Conservation (phyloP, 257 asterid species). For the Verbascum thapsus region DNA sequence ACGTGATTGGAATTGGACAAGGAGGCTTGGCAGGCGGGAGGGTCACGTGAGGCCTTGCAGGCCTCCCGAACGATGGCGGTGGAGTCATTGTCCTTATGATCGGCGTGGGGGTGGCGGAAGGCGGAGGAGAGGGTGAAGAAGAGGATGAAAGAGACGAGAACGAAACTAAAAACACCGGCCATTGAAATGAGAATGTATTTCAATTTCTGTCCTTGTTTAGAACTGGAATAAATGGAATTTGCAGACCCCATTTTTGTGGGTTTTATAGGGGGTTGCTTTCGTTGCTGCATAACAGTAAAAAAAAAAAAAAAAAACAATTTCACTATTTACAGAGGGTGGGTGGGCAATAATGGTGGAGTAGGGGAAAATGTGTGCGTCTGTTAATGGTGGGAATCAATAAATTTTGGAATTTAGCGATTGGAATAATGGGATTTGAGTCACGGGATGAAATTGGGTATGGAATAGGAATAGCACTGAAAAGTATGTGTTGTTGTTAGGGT, state of each 20-base stretch:
- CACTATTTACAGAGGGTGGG: background rate
- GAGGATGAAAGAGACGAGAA: constrained; percentile 27
- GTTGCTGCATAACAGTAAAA: constrained; percentile 30
- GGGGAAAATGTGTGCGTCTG: too few relatives aligned
- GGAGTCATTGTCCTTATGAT: background rate
- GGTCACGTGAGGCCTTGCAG: constrained; percentile 60
- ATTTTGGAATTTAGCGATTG: constrained; percentile 14
- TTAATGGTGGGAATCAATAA: background rate
- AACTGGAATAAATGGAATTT: background rate
- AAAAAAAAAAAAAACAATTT: too few relatives aligned
- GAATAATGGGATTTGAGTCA: constrained; percentile 25
- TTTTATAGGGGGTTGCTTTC: constrained; percentile 32
- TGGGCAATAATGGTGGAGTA: background rate
- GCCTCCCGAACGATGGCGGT: constrained; percentile 28
- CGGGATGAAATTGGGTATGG: constrained; percentile 23
- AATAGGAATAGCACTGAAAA: too few relatives aligned
- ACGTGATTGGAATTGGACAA: constrained; percentile 31
- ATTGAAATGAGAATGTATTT: constrained; percentile 37
- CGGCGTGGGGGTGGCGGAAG: constrained; percentile 26
- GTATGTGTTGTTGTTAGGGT: too few relatives aligned
- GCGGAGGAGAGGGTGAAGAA: constrained; percentile 31
- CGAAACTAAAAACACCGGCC: constrained; percentile 37
- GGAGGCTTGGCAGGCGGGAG: constrained; percentile 39
- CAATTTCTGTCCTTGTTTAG: background rate
- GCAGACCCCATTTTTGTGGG: constrained; percentile 2